Evolutionary conservation across 139 green algal species (phyloP), one percentile per base, ranked within the genome.

Genomic region (Micromonas pusilla): DNA sequence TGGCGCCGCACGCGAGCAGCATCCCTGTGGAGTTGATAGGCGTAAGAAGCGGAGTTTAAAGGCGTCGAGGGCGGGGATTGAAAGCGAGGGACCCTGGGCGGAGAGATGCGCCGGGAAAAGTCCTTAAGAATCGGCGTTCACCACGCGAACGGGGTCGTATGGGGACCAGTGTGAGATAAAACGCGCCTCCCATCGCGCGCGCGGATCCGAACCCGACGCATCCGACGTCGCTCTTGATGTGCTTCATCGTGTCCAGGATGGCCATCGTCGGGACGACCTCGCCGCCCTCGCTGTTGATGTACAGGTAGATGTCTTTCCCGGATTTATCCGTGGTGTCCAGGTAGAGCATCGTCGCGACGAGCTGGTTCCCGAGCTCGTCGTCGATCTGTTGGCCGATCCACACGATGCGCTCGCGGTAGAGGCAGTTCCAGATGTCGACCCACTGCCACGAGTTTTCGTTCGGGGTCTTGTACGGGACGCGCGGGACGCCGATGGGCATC

Each of bases 241-340:
- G 90, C 73, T 90, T 87, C 91, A 99, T 97, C 1, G 95, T 98
- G 89, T 99, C 95, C 79, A 97, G 91, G 65, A 99, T 84, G 19
- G 95, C 93, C 32, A 99, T 86, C 33, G 86, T 93, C 6, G 95
- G 93, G 36, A 96, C 91, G 26, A 97, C 88, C 71, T 96, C 89
- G 23, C 92, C 92, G 25, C 92, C 92, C 3, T 86, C 83, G 73
- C 83, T 90, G 84, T 97, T 97, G 86, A 97, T 95, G 87, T 97
- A 97, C 45, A 97, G 70, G 33, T 87, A 87, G 30, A 96, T 84
- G 76, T 92, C 88, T 85, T 97, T 96, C 4, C n/a, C 53, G 77
- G 91, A 85, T 80, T 92, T 92, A 60, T 95, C 85, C 21, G 70
- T 73, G 63, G 82, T 89, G 82, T 96, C 92, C 57, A 97, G 81